Evolutionary conservation across 192 early-diverging fungal species (phyloP), one percentile per base, ranked within the genome.

Genomic region (Backusella sp.): DNA sequence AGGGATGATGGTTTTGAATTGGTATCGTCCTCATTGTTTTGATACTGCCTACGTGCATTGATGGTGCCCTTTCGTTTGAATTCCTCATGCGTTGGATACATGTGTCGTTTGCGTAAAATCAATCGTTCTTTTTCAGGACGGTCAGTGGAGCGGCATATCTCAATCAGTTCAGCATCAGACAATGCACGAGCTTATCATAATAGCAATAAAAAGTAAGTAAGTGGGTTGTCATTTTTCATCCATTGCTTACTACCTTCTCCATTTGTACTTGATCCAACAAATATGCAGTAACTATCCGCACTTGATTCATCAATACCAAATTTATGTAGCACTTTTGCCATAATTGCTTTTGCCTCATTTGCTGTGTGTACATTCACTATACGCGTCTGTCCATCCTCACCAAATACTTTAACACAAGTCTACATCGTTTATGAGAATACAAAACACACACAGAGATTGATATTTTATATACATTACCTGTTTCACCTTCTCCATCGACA

Each of bases 301-400:
- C 85, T 84, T n/a, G 91, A 90, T 34, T 86, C 87, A 65, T 85
- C 80, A 49, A 98, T 89, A 42, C 93, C 91, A 83, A 98, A 98
- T 68, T 96, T 95, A 74, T 88, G 86, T 52, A 95, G 81, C 4
- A 98, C 90, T 42, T 85, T 86, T 52, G 87, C 83, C 75, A 95
- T 85, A 21, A 98, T 91, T 28, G 86, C 82, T 30, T 77, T 76
- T 1, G 93, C 92, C 35, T 94, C 93, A 62, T 81, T 89, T 9
- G 91, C 82, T 74, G 90, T 87, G 36, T 89, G 87, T 26, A 97
- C 90, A 56, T 94, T 86, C 36, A 98, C 94, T 30, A 92, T 90
- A 53, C 94, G 90, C 7, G 87, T 87, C 75, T 96, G 91, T 42
- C 92, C 90, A 56, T 92, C 91, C 14, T 93, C 89, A n/a, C 94